These are phyloP conservation scores for Karstenula rhodostoma DNA, from an alignment of 2,329 filamentous ascomycete genomes.

Conservation along the genomic window DNA sequence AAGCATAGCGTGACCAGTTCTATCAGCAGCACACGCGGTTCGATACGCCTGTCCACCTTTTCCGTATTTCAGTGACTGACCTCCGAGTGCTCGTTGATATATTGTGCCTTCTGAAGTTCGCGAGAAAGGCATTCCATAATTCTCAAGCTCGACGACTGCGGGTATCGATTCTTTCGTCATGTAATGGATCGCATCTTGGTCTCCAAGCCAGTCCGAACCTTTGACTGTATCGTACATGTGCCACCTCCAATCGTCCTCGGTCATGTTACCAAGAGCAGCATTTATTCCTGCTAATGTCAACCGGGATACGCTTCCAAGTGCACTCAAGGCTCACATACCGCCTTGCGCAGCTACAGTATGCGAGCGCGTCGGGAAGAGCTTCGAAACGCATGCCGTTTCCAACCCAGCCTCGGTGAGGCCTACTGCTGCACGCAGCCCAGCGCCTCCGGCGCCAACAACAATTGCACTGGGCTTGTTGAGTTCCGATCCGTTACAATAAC, in stretches of 20 bases:
- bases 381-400: conserved; percentile 71
- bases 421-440: conserved; percentile 69
- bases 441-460: conserved; percentile 64
- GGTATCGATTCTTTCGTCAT: conserved; percentile 65
- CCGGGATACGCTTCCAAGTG: conserved; percentile 65
- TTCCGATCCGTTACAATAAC: neutral
- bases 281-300: conserved; percentile 12
- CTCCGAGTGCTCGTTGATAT: conserved; percentile 59
- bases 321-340: conserved; percentile 42
- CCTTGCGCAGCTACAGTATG: conserved; percentile 74
- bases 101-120: conserved; percentile 56
- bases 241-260: conserved; percentile 66
- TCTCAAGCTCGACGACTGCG: conserved; percentile 64
- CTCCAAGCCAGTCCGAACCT: conserved; percentile 66
- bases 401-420: conserved; percentile 70
- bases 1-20: conserved; percentile 60
- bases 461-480: conserved; percentile 45
- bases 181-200: conserved; percentile 68
- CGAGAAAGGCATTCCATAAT: conserved; percentile 65
- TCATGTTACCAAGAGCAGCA: conserved; percentile 48
- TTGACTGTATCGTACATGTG: conserved; percentile 69
- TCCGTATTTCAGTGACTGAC: conserved; percentile 57
- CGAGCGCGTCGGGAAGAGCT: conserved; percentile 69
- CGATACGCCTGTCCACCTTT: conserved; percentile 60
- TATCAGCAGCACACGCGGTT: conserved; percentile 56